Percentiles rank a stretch among this genome's conserved stretches.
Evolutionary conservation across 2,329 filamentous ascomycete species (phyloP).

Genomic region (Epicoccum nigrum): DNA sequence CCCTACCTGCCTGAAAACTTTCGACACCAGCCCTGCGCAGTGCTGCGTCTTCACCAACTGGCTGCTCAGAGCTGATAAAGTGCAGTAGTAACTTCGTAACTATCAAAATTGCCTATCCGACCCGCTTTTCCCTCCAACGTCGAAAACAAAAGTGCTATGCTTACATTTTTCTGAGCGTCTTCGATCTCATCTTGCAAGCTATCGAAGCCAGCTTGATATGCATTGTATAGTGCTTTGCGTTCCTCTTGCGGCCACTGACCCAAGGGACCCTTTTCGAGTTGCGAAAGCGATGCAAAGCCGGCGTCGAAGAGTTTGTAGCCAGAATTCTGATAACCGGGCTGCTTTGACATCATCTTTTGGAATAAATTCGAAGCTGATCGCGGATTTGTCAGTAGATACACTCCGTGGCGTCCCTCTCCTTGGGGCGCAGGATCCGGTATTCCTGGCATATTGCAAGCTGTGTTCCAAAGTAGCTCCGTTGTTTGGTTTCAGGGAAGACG

Average conservation of each 20-base stretch:
- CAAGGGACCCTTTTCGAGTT: slow-evolving; percentile 15
- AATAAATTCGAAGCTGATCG: slow-evolving; percentile 28
- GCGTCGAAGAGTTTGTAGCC: slow-evolving; percentile 24
- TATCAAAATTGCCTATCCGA: too few species aligned
- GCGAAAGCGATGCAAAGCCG: slow-evolving; percentile 4
- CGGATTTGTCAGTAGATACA: slow-evolving; percentile 26
- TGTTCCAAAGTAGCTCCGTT: too few species aligned
- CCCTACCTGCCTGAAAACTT: neutral
- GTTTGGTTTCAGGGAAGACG: neutral
- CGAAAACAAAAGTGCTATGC: neutral
- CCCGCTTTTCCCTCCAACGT: too few species aligned
- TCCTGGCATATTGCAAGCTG: neutral
- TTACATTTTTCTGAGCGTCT: slow-evolving; percentile 21
- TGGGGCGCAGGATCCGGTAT: neutral
- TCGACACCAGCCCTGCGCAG: neutral
- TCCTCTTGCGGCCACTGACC: slow-evolving; percentile 18
- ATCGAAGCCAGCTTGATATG: slow-evolving; percentile 13
- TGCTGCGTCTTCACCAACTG: too few species aligned
- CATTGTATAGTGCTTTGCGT: slow-evolving; percentile 7
- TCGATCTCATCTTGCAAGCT: slow-evolving; percentile 23
- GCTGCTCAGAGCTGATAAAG: too few species aligned
- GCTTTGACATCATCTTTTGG: slow-evolving; percentile 28
- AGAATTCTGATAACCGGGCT: slow-evolving; percentile 21
- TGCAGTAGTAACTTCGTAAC: too few species aligned
- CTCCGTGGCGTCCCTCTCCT: slow-evolving; percentile 5